Evolutionary conservation across 805 yeast species (phyloP), one percentile per base, ranked within the genome.

Genomic region (Starmerella apis): DNA sequence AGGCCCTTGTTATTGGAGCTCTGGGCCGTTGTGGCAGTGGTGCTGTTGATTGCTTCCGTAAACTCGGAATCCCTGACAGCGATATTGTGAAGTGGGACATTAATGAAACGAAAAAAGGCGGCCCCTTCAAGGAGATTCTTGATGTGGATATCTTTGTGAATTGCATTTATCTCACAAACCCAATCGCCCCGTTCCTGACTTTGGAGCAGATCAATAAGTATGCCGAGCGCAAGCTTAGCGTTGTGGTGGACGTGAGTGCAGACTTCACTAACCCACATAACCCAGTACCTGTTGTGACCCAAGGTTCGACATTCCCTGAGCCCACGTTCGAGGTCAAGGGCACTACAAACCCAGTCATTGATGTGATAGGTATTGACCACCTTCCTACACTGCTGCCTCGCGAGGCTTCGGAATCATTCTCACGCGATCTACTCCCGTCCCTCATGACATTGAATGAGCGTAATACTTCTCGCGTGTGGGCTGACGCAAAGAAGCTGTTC

Each of bases 21-120:
- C 75, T 88, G 53, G 99, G 99, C 57, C 83, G 99, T 74, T 92
- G 97, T 71, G 99, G 99, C 49, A 80, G 94, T 11, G 99, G 99
- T 65, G 97, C 99, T 30, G 73, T 86, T 60, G 94, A 84, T 57
- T 73, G 88, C 50, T 77, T 86, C 69, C 75, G 73, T 54, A 83
- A 83, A 70, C 81, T 76, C 50, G 99, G 99, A 52, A 71, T 92
- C 51, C 95, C 97, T 48, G 92, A 85, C 39, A 77, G 71, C 50
- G 82, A 86, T 68, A 79, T 92, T 55, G 65, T 76, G 61, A 83
- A 85, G 72, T 92, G 99, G 99, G 99, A 92, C 69, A 86, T 92
- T 77, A 78, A 83, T 53, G 99, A 92, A 74, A 92, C 99, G 52
- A 81, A 92, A 59, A 80, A 76, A 69, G 98, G 98, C 56, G 99